Evolutionary conservation across 73 alveolate species (phyloP).

Genomic region (Paramecium tetraurelia): DNA sequence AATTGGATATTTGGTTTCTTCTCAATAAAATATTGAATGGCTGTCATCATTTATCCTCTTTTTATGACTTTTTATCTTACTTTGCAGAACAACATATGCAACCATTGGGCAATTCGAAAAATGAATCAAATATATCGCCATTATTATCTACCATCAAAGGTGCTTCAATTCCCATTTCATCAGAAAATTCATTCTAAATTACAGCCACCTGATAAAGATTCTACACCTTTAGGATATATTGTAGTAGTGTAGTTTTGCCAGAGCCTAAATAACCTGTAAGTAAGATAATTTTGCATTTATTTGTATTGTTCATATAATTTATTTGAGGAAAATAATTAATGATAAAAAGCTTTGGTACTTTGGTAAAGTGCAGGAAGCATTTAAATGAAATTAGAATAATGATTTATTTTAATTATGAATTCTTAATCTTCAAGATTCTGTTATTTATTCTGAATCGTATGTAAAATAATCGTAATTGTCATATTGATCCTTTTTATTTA

Average conservation of each 20-base stretch:
- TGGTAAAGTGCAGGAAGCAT: not conserved
- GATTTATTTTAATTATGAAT: not conserved
- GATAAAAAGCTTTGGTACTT: not conserved
- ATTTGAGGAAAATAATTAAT: not conserved
- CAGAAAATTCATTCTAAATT: conserved; percentile 74
- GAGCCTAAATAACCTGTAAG: not conserved
- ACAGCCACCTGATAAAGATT: conserved; percentile 68
- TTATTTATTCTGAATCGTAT: not conserved
- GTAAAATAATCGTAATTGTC: not conserved
- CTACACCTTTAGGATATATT: not conserved
- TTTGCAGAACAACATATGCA: conserved; percentile 80
- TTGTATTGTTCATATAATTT: not conserved
- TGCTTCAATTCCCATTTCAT: conserved; percentile 77
- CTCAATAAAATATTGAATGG: conserved; percentile 68
- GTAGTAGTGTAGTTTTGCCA: not conserved
- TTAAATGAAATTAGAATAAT: not conserved
- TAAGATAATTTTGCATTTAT: not conserved
- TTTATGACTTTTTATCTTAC: not conserved
- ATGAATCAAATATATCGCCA: conserved; percentile 72
- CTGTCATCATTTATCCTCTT: conserved; percentile 67
- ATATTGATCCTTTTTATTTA: not conserved
- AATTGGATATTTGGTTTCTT: conserved; percentile 67
- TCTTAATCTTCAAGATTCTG: not conserved
- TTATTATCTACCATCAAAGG: conserved; percentile 70
- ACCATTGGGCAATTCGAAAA: conserved; percentile 83